Base-by-base conservation (phyloP, 202 grass and related monocot genomes). In the Saccharum hybrid region DNA sequence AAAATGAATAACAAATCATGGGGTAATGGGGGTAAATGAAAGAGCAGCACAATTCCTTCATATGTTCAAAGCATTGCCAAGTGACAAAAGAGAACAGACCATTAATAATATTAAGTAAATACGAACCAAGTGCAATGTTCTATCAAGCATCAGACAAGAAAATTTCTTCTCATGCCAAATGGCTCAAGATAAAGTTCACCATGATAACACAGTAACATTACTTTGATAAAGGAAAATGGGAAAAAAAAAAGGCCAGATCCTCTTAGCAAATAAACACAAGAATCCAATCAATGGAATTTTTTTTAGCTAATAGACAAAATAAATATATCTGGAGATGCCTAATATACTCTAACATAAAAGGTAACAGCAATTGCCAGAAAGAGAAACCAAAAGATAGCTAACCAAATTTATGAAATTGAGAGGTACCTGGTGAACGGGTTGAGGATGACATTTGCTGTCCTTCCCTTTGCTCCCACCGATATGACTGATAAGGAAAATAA, bases 381-480 rank as follows among this genome's bases (percentile, higher is more conserved):
- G 37, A 71, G 15, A 91, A 60, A 10, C 6, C 18, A 79, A 33
- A 43, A 83, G 12, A 72, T 16, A 84, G 40, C 18, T 71, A 76
- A 74, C 26, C 13, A 42, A 37, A 61, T 63, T 37, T 45, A 69
- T 26, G 16, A 64, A 37, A 85, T 83, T 81, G 45, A 67, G 33
- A 80, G 77, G 61, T 90, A 95, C 93, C 89, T 90, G 87, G 60
- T 34, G 21, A 76, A 88, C 66, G 88, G 68, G 46, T 84, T 30
- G 37, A 88, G 36, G 56, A 77, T 75, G 54, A 22, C 81, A 70
- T 81, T 88, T 86, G 82, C 60, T 83, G 78, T 61, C 42, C 72
- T 63, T 89, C 83, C 39, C 81, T 83, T 78, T 98, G 92, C 78
- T 92, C 85, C 16, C 64, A 89, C 31, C 79, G 79, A 74, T 60